Evolutionary conservation across 257 asterid genomes (phyloP).

Genomic region (Solanum commersonii): DNA sequence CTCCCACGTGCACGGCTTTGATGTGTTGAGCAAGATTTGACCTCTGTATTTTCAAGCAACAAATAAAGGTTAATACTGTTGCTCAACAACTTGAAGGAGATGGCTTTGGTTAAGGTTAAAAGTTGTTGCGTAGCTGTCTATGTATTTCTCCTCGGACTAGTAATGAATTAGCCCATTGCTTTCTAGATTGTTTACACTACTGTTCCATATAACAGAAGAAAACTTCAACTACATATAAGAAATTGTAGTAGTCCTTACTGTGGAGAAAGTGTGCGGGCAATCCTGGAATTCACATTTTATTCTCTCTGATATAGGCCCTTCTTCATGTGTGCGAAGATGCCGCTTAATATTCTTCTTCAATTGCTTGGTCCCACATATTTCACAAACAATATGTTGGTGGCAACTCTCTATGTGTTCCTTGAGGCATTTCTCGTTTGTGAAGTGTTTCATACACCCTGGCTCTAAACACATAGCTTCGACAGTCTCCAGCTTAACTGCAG

Average conservation of each 20-base stretch:
- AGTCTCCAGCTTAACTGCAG: conserved; percentile 68
- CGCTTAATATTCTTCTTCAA: conserved; percentile 84
- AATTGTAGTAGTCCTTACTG: conserved; percentile 24
- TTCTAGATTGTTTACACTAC: neutral
- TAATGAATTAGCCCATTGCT: neutral
- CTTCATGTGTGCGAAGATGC: conserved; percentile 61
- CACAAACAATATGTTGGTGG: conserved; percentile 63
- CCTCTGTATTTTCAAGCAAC: conserved; percentile 24
- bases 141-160: neutral
- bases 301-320: conserved; percentile 19
- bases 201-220: neutral
- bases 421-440: conserved; percentile 61
- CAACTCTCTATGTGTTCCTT: conserved; percentile 57
- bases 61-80: neutral
- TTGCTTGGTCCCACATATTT: conserved; percentile 64
- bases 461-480: conserved; percentile 73
- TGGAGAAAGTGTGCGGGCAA: conserved; percentile 53
- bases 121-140: neutral
- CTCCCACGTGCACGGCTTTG: conserved; percentile 59
- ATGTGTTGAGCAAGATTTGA: conserved; percentile 75
- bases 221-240: neutral
- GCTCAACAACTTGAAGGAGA: neutral
- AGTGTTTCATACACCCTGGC: conserved; percentile 77
- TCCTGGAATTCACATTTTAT: conserved; percentile 47
- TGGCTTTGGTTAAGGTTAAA: neutral